These are phyloP conservation scores for Pythium dissimile DNA, from an alignment of 352 stramenopile genomes.

Conservation along the genomic window DNA sequence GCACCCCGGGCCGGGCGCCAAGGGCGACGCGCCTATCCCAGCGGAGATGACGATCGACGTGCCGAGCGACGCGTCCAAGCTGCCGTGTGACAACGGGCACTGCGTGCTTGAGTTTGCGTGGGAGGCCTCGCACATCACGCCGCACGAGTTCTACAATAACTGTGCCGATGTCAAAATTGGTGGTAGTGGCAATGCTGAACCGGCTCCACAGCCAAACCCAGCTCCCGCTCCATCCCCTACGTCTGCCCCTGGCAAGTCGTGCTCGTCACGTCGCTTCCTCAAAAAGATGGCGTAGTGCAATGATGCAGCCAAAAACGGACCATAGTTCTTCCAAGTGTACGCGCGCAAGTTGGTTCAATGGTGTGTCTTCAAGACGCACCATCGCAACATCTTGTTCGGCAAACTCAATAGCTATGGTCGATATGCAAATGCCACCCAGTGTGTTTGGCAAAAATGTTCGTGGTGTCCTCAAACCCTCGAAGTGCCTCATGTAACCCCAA, in stretches of 20 bases:
- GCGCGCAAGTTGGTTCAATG: no score
- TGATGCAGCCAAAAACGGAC: no score
- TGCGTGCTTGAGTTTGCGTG: constrained; percentile 22
- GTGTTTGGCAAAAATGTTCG: no score
- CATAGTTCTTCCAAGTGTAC: no score
- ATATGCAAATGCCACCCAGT: no score
- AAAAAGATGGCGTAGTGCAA: no score
- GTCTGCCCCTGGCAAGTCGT: neutral
- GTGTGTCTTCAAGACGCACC: no score
- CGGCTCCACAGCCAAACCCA: neutral
- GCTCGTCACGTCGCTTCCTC: no score
- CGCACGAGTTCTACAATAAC: constrained; percentile 25
- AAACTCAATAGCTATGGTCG: no score
- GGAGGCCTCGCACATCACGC: constrained; percentile 21
- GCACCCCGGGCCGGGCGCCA: constrained; percentile 14
- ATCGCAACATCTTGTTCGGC: no score
- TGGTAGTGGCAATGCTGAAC: neutral
- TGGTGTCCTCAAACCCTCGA: no score
- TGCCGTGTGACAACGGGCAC: constrained; percentile 24
- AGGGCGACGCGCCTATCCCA: constrained; percentile 16
- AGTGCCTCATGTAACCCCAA: no score
- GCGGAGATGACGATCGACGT: constrained; percentile 24
- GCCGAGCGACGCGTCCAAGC: constrained; percentile 8
- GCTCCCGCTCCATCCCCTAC: neutral
- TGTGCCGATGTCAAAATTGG: constrained; percentile 22